Base-by-base conservation (phyloP, 2,329 filamentous ascomycete genomes). In the Sporothrix schenckii region DNA sequence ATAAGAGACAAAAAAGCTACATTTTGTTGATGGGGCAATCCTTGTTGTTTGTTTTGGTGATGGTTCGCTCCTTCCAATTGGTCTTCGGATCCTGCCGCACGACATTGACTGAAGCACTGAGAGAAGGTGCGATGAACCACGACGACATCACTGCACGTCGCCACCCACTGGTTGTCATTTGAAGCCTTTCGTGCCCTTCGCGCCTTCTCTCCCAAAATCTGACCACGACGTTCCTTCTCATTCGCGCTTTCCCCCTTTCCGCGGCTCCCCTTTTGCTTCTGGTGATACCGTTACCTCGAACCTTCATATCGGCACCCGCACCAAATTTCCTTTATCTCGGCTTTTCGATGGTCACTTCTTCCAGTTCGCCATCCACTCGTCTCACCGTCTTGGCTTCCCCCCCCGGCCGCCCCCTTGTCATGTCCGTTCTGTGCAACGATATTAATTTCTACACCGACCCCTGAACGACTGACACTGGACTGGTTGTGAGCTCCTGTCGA, bases 251-350 rank as follows among this genome's bases (percentile, higher is more conserved):
- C 21, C 24, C 24, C 24, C 24, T 24, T 30, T 21, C 50, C 44
- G n/a, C 39, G 24, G 39, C 39, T 69, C 39, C 66, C 66, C 52
- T 39, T 50, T 24, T 60, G 10, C n/a, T 19, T 39, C 11, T 49
- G 27, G 69, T 68, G 69, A 68, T 68, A 68, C 69, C 47, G 69
- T 70, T 63, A 70, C 69, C 24, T 70, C 21, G 54, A 47, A 14
- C 39, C 56, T 60, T 41, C 47, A 66, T 58, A 50, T 66, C 52
- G 52, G 27, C 16, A 21, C 24, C 24, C 30, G n/a, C 34, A 30
- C 65, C 50, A 68, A 53, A 30, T 58, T 50, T 24, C 66, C 30
- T 16, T 49, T 14, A 19, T 30, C 44, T 24, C 34, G 24, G 14
- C 61, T 50, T 49, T 65, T 21, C 47, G 9, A 14, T 39, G n/a